These are phyloP conservation scores for Fusarium drepaniforme DNA, from an alignment of 2,329 filamentous ascomycete species.

Conservation along the genomic window DNA sequence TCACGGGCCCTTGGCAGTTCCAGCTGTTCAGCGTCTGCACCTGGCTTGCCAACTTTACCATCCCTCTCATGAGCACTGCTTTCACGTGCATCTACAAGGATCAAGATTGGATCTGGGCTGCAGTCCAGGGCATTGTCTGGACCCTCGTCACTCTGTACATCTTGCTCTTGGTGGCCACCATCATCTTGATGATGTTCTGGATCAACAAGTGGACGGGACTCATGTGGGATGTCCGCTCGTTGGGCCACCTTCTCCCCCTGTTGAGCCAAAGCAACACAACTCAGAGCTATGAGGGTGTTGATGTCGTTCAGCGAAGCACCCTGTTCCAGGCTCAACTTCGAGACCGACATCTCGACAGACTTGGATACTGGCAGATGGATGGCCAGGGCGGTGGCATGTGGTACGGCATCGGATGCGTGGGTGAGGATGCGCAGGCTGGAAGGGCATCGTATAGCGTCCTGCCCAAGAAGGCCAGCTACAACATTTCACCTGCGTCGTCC, in stretches of 20 bases:
- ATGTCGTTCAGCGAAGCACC: slow-evolving; percentile 60
- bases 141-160: slow-evolving; percentile 80
- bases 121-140: slow-evolving; percentile 84
- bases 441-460: slow-evolving; percentile 41
- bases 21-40: slow-evolving; percentile 75
- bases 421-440: slow-evolving; percentile 45
- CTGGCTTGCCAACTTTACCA: slow-evolving; percentile 83
- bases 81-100: slow-evolving; percentile 74
- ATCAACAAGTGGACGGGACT: slow-evolving; percentile 76
- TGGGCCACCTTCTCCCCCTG: slow-evolving; percentile 85
- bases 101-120: slow-evolving; percentile 81
- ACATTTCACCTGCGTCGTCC: slow-evolving; percentile 48
- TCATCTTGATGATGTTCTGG: slow-evolving; percentile 72
- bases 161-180: slow-evolving; percentile 69
- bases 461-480: slow-evolving; percentile 46
- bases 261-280: slow-evolving; percentile 85
- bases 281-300: slow-evolving; percentile 77
- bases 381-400: slow-evolving; percentile 76
- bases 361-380: slow-evolving; percentile 89
- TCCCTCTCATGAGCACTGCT: slow-evolving; percentile 83
- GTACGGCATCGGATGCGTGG: slow-evolving; percentile 77
- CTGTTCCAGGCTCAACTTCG: slow-evolving; percentile 67
- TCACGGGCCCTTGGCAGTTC: slow-evolving; percentile 74
- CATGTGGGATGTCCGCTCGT: slow-evolving; percentile 85
- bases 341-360: slow-evolving; percentile 72